These are phyloP conservation scores for Aspergillus calidoustus DNA, from an alignment of 2,329 filamentous ascomycete species.

Conservation along the genomic window DNA sequence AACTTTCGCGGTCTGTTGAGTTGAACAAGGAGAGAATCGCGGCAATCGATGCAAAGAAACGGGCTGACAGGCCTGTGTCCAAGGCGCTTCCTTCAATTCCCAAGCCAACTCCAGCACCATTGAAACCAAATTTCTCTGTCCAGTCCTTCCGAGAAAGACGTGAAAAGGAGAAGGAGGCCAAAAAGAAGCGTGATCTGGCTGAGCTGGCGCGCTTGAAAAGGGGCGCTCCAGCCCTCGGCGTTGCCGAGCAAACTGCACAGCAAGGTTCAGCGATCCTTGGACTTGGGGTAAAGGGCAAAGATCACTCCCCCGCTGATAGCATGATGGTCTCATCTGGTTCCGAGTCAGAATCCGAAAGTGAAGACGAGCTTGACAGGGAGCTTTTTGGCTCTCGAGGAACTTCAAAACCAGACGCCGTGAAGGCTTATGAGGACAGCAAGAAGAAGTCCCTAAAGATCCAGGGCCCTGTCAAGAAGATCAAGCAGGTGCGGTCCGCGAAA, in stretches of 20 bases:
- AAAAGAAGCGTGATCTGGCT: slow-evolving; percentile 72
- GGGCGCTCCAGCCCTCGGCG: slow-evolving; percentile 53
- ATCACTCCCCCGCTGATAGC: slow-evolving; percentile 74
- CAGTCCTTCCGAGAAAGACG: slow-evolving; percentile 73
- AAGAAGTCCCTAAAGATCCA: slow-evolving; percentile 59
- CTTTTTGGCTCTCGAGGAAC: slow-evolving; percentile 59
- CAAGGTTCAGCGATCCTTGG: slow-evolving; percentile 79
- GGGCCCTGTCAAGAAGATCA: slow-evolving; percentile 81
- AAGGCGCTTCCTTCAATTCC: slow-evolving; percentile 31
- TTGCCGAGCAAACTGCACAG: slow-evolving; percentile 63
- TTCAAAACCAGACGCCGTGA: slow-evolving; percentile 46
- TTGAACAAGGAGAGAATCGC: slow-evolving; percentile 46
- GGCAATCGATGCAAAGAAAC: slow-evolving; percentile 35
- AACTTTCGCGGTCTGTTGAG: slow-evolving; percentile 49
- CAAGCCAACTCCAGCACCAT: slow-evolving; percentile 32
- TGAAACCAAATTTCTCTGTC: slow-evolving; percentile 44
- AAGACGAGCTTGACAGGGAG: slow-evolving; percentile 74
- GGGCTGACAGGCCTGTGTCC: slow-evolving; percentile 27
- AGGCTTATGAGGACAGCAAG: slow-evolving; percentile 53
- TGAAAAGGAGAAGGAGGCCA: slow-evolving; percentile 74
- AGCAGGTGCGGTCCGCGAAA: slow-evolving; percentile 79
- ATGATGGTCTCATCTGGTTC: slow-evolving; percentile 80
- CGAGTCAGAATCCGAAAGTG: slow-evolving; percentile 73
- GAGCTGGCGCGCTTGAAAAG: slow-evolving; percentile 72
- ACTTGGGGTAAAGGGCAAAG: slow-evolving; percentile 75